Conservation (phyloP, 208 protist genomes). For the Trypanosoma brucei region DNA sequence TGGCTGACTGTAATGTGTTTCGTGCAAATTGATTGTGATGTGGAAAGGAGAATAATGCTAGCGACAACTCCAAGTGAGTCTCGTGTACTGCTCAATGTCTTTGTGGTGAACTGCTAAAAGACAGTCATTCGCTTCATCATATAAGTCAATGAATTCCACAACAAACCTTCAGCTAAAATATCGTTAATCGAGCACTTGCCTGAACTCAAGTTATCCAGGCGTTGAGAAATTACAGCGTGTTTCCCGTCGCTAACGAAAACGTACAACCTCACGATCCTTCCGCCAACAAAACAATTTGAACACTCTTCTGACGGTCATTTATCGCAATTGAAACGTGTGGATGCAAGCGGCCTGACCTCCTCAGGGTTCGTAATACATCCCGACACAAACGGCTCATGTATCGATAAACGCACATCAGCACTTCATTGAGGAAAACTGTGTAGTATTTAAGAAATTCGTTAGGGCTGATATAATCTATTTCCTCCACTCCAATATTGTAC, state of each 20-base stretch:
- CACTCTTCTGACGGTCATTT: conserved; percentile 68
- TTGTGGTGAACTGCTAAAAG: conserved; percentile 93
- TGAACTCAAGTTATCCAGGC: conserved; percentile 55
- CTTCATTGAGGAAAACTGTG: conserved; percentile 83
- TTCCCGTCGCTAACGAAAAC: conserved; percentile 63
- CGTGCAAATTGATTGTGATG: conserved; percentile 99
- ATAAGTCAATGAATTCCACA: conserved; percentile 99
- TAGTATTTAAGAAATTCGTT: conserved; percentile 66
- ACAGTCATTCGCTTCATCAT: conserved; percentile 97
- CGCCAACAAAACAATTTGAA: conserved; percentile 85
- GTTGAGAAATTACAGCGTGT: conserved; percentile 46
- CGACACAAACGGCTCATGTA: conserved; percentile 73
- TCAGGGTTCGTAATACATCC: conserved; percentile 56
- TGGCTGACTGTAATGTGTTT: conserved; percentile 99
- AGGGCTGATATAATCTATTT: conserved; percentile 70
- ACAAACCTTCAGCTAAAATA: conserved; percentile 87
- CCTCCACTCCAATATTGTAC: conserved; percentile 79
- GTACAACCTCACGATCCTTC: conserved; percentile 73
- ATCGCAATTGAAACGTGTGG: conserved; percentile 82
- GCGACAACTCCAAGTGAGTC: conserved; percentile 89
- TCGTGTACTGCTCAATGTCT: conserved; percentile 84
- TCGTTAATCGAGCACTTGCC: conserved; percentile 76
- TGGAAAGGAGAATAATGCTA: conserved; percentile 98
- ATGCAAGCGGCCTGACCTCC: conserved; percentile 72
- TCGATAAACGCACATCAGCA: conserved; percentile 80